phyloP scores from a whole-genome alignment of 1,284 basidiomycete species.

The Pholiota adiposa region DNA sequence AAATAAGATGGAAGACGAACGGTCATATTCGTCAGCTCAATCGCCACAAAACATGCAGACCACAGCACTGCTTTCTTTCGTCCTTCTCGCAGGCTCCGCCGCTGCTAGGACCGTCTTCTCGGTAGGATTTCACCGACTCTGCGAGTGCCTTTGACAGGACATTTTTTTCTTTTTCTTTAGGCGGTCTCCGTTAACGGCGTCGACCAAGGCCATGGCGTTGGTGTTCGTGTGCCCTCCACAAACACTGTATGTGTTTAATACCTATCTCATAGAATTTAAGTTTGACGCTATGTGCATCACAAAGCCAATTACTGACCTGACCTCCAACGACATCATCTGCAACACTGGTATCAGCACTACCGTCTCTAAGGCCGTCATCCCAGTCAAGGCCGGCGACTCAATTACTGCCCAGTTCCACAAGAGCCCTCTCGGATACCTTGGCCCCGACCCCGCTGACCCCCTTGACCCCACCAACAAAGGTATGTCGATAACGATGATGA shows the following conservation, averaged over 20 bases:
- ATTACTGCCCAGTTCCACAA: conserved; percentile 51
- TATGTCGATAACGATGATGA: neutral
- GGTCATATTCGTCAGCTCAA: neutral
- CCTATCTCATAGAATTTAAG: neutral
- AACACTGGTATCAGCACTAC: conserved; percentile 38
- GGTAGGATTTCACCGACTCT: conserved; percentile 24
- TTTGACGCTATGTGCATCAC: neutral
- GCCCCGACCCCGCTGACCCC: conserved; percentile 47
- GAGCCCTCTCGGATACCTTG: conserved; percentile 37
- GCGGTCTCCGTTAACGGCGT: conserved; percentile 40
- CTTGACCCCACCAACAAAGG: conserved; percentile 50
- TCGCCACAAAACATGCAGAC: conserved; percentile 18
- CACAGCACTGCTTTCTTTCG: conserved; percentile 27
- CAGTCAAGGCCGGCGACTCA: conserved; percentile 42
- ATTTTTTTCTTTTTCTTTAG: too few species aligned
- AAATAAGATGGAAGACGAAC: neutral
- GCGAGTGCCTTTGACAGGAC: neutral
- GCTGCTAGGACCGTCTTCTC: conserved; percentile 43
- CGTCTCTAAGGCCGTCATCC: conserved; percentile 46
- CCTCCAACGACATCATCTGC: conserved; percentile 33
- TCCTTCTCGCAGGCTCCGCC: conserved; percentile 30
- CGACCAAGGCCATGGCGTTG: conserved; percentile 41
- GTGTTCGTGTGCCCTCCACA: conserved; percentile 41
- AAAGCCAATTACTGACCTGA: conserved; percentile 34
- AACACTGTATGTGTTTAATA: conserved; percentile 34